Percentiles rank a stretch among this genome's conserved stretches.
Evolutionary conservation across 164 flowering plant genomes (phyloP).

Genomic region (Nymphaea colorata): DNA sequence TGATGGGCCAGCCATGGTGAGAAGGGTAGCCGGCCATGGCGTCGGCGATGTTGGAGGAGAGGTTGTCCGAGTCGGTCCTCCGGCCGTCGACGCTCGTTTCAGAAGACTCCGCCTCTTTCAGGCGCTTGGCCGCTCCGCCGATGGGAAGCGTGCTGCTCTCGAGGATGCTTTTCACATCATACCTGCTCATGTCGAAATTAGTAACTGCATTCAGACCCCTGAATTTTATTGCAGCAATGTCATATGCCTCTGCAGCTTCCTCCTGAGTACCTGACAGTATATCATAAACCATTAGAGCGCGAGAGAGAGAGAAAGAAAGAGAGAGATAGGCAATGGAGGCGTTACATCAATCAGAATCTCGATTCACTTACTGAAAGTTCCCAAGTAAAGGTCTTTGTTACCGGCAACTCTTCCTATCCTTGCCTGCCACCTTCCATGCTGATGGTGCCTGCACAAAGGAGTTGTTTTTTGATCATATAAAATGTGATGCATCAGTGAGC

Average conservation of each 20-base stretch:
- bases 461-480: neutral
- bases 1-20: slow-evolving; percentile 38
- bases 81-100: slow-evolving; percentile 24
- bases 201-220: slow-evolving; percentile 92
- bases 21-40: slow-evolving; percentile 23
- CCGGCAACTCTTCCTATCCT: slow-evolving; percentile 94
- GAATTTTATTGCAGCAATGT: slow-evolving; percentile 93
- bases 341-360: neutral
- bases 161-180: slow-evolving; percentile 74
- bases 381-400: slow-evolving; percentile 86
- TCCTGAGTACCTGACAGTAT: slow-evolving; percentile 67
- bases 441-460: slow-evolving; percentile 55
- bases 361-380: slow-evolving; percentile 73
- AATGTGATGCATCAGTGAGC: neutral
- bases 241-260: slow-evolving; percentile 98
- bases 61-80: slow-evolving; percentile 16
- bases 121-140: slow-evolving; percentile 66
- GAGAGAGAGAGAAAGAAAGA: neutral
- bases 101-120: slow-evolving; percentile 53
- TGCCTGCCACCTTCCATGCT: slow-evolving; percentile 96
- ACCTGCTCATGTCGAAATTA: slow-evolving; percentile 83
- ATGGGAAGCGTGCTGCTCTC: slow-evolving; percentile 77
- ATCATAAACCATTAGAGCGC: neutral
- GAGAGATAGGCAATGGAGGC: neutral
- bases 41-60: slow-evolving; percentile 22